Conservation (phyloP, 148 eudicot genomes). For the Heliosperma pusillum region DNA sequence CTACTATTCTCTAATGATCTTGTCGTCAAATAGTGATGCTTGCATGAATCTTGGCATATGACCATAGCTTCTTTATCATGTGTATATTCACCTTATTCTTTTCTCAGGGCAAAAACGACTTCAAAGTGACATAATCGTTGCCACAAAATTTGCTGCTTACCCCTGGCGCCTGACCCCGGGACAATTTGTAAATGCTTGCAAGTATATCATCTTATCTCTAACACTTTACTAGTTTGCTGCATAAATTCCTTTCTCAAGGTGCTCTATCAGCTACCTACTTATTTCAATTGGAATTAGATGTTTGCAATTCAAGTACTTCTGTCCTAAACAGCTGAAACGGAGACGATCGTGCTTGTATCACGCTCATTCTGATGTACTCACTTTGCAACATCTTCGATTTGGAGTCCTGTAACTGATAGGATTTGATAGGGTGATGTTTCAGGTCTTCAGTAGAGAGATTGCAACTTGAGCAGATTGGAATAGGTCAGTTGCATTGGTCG, state of each 20-base stretch:
- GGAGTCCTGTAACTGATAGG: slow-evolving; percentile 15
- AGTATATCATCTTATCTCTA: slow-evolving; percentile 38
- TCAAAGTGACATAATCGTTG: slow-evolving; percentile 62
- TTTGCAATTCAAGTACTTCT: not conserved
- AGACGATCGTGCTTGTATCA: not conserved
- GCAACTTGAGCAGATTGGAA: slow-evolving; percentile 79
- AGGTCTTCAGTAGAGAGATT: slow-evolving; percentile 77
- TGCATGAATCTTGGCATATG: not conserved
- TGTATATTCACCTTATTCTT: not conserved
- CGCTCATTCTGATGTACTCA: not conserved
- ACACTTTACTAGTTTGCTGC: not conserved
- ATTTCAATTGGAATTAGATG: not conserved
- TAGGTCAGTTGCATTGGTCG: slow-evolving; percentile 97
- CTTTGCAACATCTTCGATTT: not conserved
- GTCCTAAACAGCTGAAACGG: not conserved
- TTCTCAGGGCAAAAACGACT: slow-evolving; percentile 53
- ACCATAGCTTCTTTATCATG: not conserved
- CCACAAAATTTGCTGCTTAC: slow-evolving; percentile 96
- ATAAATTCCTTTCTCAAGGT: not conserved
- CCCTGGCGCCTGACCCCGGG: slow-evolving; percentile 98
- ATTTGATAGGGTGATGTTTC: slow-evolving; percentile 30
- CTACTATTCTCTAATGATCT: not conserved
- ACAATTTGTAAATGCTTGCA: slow-evolving; percentile 92
- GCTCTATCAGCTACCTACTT: not conserved
- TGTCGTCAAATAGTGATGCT: not conserved